Evolutionary conservation across 2,329 filamentous ascomycete species (phyloP).

Genomic region (Alternaria panax): DNA sequence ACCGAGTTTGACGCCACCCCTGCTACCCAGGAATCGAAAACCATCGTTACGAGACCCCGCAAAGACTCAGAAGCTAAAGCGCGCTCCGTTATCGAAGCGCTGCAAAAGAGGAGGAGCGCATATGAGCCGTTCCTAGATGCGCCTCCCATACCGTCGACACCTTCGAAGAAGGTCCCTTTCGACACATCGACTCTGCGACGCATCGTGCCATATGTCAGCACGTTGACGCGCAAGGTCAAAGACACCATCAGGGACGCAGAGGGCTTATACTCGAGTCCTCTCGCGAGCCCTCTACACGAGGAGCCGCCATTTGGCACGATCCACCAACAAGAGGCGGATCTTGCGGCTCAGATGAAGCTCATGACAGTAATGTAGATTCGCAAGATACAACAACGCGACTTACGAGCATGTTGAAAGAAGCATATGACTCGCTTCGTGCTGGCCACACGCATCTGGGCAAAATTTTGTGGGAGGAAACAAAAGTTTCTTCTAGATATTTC

Average conservation of each 20-base stretch:
- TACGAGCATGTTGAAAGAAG: constrained; percentile 11
- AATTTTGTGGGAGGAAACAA: constrained; percentile 28
- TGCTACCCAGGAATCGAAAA: constrained; percentile 33
- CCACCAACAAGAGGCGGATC: constrained; percentile 44
- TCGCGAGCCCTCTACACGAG: constrained; percentile 44
- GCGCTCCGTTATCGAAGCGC: constrained; percentile 67
- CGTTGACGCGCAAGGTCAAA: constrained; percentile 58
- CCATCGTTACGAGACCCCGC: constrained; percentile 54
- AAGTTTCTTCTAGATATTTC: constrained; percentile 41
- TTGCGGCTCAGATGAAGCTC: constrained; percentile 50
- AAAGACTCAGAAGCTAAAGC: constrained; percentile 66
- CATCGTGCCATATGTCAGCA: constrained; percentile 64
- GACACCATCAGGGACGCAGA: constrained; percentile 57
- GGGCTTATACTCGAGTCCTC: constrained; percentile 56
- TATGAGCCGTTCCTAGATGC: constrained; percentile 35
- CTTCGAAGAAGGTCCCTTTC: constrained; percentile 67
- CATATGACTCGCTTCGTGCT: constrained; percentile 14
- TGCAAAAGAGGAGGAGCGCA: constrained; percentile 59
- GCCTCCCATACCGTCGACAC: constrained; percentile 33
- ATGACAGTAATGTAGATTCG: constrained; percentile 51
- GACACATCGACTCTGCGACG: constrained; percentile 70
- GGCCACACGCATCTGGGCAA: constrained; percentile 27
- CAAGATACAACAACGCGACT: constrained; percentile 28
- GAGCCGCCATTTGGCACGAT: constrained; percentile 48
- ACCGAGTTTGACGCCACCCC: constrained; percentile 32